A percentile compares a stretch with the other conserved stretches of the same genome.
These are phyloP conservation scores for Suhomyces anneliseae DNA, from an alignment of 1,139 yeast species.

Conservation along the genomic window DNA sequence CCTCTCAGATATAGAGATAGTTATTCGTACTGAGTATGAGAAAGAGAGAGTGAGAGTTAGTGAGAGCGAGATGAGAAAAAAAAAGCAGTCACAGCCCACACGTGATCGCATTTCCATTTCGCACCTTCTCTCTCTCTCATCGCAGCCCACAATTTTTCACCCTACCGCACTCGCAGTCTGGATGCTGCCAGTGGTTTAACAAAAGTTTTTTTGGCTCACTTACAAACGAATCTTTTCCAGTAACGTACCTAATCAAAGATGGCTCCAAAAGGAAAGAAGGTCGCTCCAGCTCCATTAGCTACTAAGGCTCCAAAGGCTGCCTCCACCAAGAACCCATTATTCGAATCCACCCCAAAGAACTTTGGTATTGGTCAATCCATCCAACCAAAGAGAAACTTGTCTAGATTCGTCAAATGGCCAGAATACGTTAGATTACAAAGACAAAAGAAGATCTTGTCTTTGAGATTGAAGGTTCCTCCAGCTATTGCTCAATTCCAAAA, in stretches of 20 bases:
- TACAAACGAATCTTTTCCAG: constrained; percentile 3
- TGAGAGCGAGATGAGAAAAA: neutral
- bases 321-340: constrained; percentile 53
- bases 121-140: neutral
- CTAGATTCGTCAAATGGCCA: constrained; percentile 98
- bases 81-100: constrained; percentile 10
- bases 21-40: too few relatives aligned
- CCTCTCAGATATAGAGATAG: too few relatives aligned
- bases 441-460: constrained; percentile 91
- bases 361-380: constrained; percentile 94
- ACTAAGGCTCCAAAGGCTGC: constrained; percentile 34
- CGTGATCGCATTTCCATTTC: constrained; percentile 1
- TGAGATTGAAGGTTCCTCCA: constrained; percentile 99
- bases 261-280: constrained; percentile 57
- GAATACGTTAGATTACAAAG: constrained; percentile 95
- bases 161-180: neutral
- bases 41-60: too few relatives aligned
- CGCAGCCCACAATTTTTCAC: constrained; percentile 2
- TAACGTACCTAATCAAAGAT: constrained; percentile 21
- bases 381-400: constrained; percentile 94
- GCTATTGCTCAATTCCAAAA: constrained; percentile 94
- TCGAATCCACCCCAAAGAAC: constrained; percentile 86
- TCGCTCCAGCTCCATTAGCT: constrained; percentile 52
- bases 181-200: neutral
- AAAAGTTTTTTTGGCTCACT: constrained; percentile 6